Base-by-base conservation (phyloP, 2,329 filamentous ascomycete genomes). In the Apiospora arundinis region DNA sequence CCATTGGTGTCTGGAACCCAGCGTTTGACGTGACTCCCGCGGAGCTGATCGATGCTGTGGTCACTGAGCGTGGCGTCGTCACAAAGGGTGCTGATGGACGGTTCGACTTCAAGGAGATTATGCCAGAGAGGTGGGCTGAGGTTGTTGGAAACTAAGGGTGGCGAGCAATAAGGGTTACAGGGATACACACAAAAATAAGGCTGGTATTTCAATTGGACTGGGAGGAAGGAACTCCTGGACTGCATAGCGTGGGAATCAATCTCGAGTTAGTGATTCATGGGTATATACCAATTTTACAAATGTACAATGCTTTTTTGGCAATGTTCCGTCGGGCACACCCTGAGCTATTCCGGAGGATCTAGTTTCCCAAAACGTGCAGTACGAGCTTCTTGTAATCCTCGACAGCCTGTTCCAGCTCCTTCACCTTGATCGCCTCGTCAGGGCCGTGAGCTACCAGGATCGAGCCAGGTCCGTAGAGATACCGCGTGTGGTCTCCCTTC, bases 21-120 rank as follows among this genome's bases (percentile, higher is more conserved):
- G 93, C 95, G 0, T 99, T 99, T 80, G 96, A 99, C 79, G 93
- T 99, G 45, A 99, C 96, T 12, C 95, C 96, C 0, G 90, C 93
- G 48, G 90, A 90, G 74, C 84, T 98, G 69, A 98, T 99, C 74
- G 96, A 99, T 81, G 95, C 93, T 2, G 92, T 99, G 71, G 93
- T 98, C 74, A 99, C 96, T 0, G 96, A 99, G 83, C 91, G 92
- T 76, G 95, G 95, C 0, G 93, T 95, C 9, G 91, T 97, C 3
- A 92, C 94, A 77, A 97, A 95, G 85, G 90, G 89, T 65, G 80
- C 83, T 3, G 86, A 92, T 71, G 95, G 94, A 1, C 84, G 82
- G 28, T 98, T 97, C 77, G 85, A 91, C 77, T 90, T 92, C 75
- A 83, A 84, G 75, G 79, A 82, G 70, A 82, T 91, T 68, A 83